phyloP scores from a whole-genome alignment of 75 land plant genomes.

The Cunninghamia lanceolata region DNA sequence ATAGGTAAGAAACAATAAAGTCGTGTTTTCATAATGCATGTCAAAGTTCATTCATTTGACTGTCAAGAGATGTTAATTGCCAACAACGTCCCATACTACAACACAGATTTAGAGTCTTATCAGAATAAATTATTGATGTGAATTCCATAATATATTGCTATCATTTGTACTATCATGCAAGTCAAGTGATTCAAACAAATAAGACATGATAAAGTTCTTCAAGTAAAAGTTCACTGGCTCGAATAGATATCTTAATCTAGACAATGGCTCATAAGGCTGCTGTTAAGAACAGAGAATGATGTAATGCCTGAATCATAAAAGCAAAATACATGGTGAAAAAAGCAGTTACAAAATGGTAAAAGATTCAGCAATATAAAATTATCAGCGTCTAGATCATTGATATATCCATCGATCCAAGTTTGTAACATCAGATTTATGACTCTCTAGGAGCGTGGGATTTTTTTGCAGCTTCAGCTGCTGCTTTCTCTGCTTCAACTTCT shows the following conservation, averaged over 20 bases:
- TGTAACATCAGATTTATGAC: background rate
- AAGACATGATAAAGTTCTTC: background rate
- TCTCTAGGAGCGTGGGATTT: conserved; percentile 70
- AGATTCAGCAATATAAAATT: background rate
- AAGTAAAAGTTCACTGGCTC: background rate
- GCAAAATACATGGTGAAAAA: background rate
- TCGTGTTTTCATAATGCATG: background rate
- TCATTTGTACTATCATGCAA: background rate
- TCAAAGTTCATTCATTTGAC: background rate
- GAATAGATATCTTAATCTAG: background rate
- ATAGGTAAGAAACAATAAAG: too few species aligned
- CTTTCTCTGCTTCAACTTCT: conserved; percentile 98
- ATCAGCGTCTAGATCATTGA: background rate
- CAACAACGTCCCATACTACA: background rate
- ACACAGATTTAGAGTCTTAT: background rate
- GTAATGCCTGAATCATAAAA: background rate
- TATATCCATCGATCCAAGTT: background rate
- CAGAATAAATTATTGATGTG: background rate
- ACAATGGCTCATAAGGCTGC: background rate
- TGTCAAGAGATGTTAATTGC: background rate
- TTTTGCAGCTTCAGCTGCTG: conserved; percentile 98
- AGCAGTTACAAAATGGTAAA: background rate
- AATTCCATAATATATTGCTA: background rate
- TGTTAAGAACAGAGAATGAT: background rate
- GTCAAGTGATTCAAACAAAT: background rate